phyloP scores from a whole-genome alignment of 192 early-diverging fungal genomes.

The Cladochytrium replicatum region DNA sequence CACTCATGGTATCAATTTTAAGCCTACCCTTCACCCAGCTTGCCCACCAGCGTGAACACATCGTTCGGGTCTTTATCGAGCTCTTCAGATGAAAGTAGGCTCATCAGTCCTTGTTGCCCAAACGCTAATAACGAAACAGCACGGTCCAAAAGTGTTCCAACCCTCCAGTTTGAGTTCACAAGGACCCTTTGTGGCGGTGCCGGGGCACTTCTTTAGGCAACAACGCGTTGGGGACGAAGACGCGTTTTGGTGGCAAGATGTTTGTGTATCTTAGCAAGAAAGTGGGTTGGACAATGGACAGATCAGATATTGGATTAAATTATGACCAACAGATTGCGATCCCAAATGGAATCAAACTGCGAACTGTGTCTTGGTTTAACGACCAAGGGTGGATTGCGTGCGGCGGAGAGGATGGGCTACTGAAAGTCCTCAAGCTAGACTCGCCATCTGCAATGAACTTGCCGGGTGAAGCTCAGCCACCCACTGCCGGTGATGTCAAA shows the following conservation, averaged over 20 bases:
- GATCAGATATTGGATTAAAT: background rate
- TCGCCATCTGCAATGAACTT: constrained; percentile 2
- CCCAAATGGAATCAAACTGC: constrained; percentile 42
- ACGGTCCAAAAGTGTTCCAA: too few species aligned
- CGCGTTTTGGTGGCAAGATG: too few species aligned
- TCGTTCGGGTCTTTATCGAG: constrained; percentile 12
- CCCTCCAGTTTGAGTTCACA: too few species aligned
- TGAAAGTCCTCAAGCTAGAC: constrained; percentile 53
- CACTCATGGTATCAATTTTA: too few species aligned
- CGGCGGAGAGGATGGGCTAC: constrained; percentile 49
- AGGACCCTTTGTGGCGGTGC: too few species aligned
- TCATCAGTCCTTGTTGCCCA: too few species aligned
- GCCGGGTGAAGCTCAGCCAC: background rate
- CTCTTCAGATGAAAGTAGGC: too few species aligned
- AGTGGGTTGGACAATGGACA: background rate
- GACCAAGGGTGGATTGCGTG: constrained; percentile 56
- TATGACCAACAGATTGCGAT: constrained; percentile 46
- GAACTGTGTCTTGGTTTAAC: constrained; percentile 50
- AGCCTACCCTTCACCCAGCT: constrained; percentile 29
- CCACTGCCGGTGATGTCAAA: background rate
- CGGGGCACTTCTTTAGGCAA: too few species aligned
- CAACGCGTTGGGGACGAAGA: too few species aligned
- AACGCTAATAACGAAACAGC: too few species aligned
- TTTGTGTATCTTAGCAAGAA: background rate
- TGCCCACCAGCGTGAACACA: constrained; percentile 21